Base-by-base conservation (phyloP, 1,139 yeast genomes). In the Blastobotrys capitulatus region DNA sequence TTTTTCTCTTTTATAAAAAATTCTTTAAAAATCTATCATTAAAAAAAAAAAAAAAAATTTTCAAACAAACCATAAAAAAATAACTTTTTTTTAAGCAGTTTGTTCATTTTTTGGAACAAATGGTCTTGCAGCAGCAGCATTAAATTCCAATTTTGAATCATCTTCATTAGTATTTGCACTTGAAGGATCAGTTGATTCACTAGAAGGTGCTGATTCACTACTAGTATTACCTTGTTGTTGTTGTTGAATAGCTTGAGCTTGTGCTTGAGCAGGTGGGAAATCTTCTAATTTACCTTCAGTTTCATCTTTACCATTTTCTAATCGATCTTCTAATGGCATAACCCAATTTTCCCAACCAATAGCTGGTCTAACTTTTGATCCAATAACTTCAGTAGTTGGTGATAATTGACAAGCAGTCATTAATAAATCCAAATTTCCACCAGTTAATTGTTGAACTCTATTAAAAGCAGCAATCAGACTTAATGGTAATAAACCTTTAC, bases 401-500 rank as follows among this genome's bases (percentile, higher is more conserved):
- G 77, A 68, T 54, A 62, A 61, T 37, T 67, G 57, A 56, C 77
- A 65, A 10, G 82, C 79, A 52, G 74, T 78, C 46, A 67, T 62
- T 27, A 80, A 71, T 43, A 78, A 59, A 27, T 67, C 65, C 45
- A 67, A 53, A 57, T 79, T 80, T 42, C 81, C 82, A 47, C 69
- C 71, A 46, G 80, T 75, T 44, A 80, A 64, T 49, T 78, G 76
- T 62, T 80, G 77, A 57, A 88, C 83, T 62, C 96, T 77, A 73
- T 83, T 81, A 67, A 88, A 88, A 54, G 76, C 73, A 54, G 88
- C 82, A 57, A 88, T 75, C 52, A 82, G 75, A 8, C 67, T 61
- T 56, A 88, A 69, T 35, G 82, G 79, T 49, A 88, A 77, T 76
- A 83, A 83, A 31, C 96, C 96, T 53, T 80, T 75, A 44, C 74